These are phyloP conservation scores for Fonsecaea monophora DNA, from an alignment of 2,329 filamentous ascomycete species.

Conservation along the genomic window DNA sequence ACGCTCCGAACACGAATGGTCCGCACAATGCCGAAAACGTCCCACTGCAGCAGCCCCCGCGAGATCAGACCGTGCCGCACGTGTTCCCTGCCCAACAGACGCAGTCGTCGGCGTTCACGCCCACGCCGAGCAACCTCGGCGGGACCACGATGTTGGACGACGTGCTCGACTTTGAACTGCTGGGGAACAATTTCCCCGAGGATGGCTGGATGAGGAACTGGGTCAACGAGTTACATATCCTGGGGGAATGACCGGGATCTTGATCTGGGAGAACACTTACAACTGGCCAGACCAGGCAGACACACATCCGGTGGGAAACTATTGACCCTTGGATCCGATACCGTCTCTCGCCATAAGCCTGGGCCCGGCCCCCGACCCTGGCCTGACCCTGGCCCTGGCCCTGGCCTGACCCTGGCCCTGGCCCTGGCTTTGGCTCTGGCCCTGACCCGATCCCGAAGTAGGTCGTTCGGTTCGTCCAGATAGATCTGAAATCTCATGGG, in stretches of 20 bases:
- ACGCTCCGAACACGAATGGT: neutral
- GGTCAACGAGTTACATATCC: slow-evolving; percentile 26
- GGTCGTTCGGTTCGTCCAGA: too few species aligned
- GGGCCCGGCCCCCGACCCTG: too few species aligned
- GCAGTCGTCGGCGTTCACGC: neutral
- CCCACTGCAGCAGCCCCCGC: neutral
- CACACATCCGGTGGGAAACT: too few species aligned
- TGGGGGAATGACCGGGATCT: slow-evolving; percentile 6
- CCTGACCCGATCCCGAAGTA: too few species aligned
- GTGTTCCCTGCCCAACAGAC: neutral
- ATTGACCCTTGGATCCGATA: too few species aligned
- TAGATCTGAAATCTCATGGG: too few species aligned
- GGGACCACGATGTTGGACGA: slow-evolving; percentile 2
- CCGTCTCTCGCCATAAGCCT: too few species aligned
- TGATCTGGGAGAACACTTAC: neutral
- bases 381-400: too few species aligned
- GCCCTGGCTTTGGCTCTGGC: too few species aligned
- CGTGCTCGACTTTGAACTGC: slow-evolving; percentile 11
- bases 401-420: too few species aligned
- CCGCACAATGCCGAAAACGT: neutral
- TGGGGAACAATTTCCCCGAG: slow-evolving; percentile 28
- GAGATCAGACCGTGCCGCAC: neutral
- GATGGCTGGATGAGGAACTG: slow-evolving; percentile 32
- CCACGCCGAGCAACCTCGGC: neutral
- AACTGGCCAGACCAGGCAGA: too few species aligned